Evolutionary conservation across 495 filamentous ascomycete genomes (phyloP), one percentile per base, ranked within the genome.

Genomic region (Xylaria grammica): DNA sequence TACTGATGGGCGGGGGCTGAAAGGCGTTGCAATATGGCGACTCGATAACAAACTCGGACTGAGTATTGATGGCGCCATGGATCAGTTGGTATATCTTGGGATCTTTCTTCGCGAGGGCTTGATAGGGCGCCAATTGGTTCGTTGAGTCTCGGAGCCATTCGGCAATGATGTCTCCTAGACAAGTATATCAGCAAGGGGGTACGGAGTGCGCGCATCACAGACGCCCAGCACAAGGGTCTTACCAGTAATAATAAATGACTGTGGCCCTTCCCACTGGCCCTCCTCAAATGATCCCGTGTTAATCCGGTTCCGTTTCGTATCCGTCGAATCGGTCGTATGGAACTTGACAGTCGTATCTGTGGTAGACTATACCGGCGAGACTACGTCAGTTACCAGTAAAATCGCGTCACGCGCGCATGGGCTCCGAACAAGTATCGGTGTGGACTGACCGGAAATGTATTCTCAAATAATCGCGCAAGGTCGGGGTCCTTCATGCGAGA

Each of bases 21-120:
- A 98, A 99, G 29, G 96, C 94, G 78, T 98, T 97, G 83, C 95
- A 99, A 78, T 97, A 99, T 3, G 96, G 95, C 2, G 90, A 92
- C 64, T 92, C 85, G 62, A 98, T 96, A 22, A 99, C 92, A 68
- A 90, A 99, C 73, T 97, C 93, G 27, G 89, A 87, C 76, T 99
- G 95, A 2, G 96, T 98, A 73, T 96, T 96, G 78, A 99, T 97
- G 51, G 96, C 96, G 6, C 95, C 95, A 0, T 96, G 82, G 49
- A 98, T 95, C 29, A 99, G 81, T 52, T 83, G 88, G 69, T 89
- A 84, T 49, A 98, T 86, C 10, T 74, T 79, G 55, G 85, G 82
- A 72, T 98, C 95, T 64, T 90, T 89, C 64, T 86, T 89, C 1
- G 94, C 92, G 20, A 99, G 81, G 1, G 81, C 73, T 69, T 97